Evolutionary conservation across 768 basidiomycete species (phyloP), one percentile per base, ranked within the genome.

Genomic region (Agrocybe chaxingu): DNA sequence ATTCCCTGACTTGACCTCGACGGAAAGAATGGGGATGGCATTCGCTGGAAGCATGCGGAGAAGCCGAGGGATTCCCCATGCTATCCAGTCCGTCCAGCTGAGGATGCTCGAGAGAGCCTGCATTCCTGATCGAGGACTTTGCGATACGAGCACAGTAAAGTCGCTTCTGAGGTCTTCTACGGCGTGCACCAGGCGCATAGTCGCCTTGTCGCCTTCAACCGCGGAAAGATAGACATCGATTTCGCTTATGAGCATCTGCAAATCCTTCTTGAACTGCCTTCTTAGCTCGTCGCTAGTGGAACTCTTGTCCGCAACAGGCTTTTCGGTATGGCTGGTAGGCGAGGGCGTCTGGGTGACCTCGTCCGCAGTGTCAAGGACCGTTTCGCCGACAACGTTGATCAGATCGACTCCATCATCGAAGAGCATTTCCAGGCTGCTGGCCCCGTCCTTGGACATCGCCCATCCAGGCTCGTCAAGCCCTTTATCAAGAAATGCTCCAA

Each of bases 1-100:
- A n/a, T 50, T 63, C 5, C 59, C 59, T 16, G 63, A 71, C 53
- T 65, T 66, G 42, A 68, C 64, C 45, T 75, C 73, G 6, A 75
- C 55, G 6, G 66, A 64, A n/a, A 70, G 72, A 48, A 73, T 66
- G 4, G 70, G 70, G 8, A 74, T 54, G 0, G 57, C 48, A 5
- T 62, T 53, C 0, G 54, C 41, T 11, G 63, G 67, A 11, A 72
- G 36, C 19, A 67, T 52, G 31, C 57, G 56, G 16, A 70, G 43
- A 1, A 70, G 16, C 7, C 65, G 62, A 1, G 72, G 72, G 4
- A 73, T 40, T 1, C 65, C 53, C 70, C 70, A 75, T 8, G 58
- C 66, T 3, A 70, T 41, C 60, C 54, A 68, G 31, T 57, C 64
- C 51, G 55, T 61, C 62, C 50, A 67, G 41, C 47, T 59, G 57